Base-by-base conservation (phyloP, 768 basidiomycete genomes). In the Tephrocybe sp. region DNA sequence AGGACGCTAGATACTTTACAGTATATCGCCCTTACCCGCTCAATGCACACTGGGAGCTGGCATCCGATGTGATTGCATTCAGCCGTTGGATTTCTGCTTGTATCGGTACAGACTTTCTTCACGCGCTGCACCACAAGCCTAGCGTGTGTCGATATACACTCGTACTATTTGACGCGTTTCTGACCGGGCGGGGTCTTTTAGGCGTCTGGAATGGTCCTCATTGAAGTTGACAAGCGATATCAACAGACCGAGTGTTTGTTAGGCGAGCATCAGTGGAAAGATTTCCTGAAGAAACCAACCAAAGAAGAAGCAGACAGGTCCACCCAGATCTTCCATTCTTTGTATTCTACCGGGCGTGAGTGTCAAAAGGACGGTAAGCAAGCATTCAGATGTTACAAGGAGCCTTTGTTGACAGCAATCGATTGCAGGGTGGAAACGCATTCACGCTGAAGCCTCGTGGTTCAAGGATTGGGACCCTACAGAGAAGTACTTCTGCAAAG, bases 331-430 rank as follows among this genome's bases (percentile, higher is more conserved):
- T 82, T 73, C 46, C 73, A 75, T 38, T 69, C 67, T 39, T 60
- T 70, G 11, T 78, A 78, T 52, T 53, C 56, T 11, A 74, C 63
- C 7, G 72, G 64, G n/a, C 68, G 77, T 5, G 70, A 68, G 13
- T 73, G 72, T 3, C 72, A 77, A 60, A 79, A 80, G 60, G 76
- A 77, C 43, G 80, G 79, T 76, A 45, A 30, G 75, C 54, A n/a
- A 22, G 7, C 23, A 2, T 30, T 13, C 33, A 23, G 8, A 23
- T 16, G 9, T 14, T 17, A 46, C 20, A 41, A 35, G 14, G n/a
- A 39, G 36, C 6, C 3, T 26, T 9, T 44, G 20, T 48, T 30
- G 26, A 20, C 40, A 26, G 7, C 26, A 33, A 26, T 34, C 39
- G 22, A 10, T 19, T 42, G 23, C 22, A 79, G 80, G 79, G 8